phyloP scores from a whole-genome alignment of 306 rosid genomes.

The Cucurbita moschata region DNA sequence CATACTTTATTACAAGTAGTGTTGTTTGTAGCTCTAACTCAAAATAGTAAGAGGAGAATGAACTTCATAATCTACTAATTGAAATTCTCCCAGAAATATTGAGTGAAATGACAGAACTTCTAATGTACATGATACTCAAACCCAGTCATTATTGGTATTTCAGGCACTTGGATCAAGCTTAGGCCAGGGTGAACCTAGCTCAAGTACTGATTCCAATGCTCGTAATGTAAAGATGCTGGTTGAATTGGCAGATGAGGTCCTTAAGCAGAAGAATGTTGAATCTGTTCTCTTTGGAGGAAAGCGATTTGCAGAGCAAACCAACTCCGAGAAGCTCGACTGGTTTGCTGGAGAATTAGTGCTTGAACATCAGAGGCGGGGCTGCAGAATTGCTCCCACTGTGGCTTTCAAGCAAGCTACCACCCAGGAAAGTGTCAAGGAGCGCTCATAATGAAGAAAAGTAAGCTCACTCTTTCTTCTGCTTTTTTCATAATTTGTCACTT shows the following conservation, averaged over 20 bases:
- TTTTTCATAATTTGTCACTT: not conserved
- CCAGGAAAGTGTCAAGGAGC: constrained; percentile 26
- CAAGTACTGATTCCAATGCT: constrained; percentile 64
- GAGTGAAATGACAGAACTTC: not conserved
- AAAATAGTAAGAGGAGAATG: not conserved
- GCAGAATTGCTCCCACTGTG: constrained; percentile 99
- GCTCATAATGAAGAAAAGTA: not conserved
- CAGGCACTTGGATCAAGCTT: constrained; percentile 86
- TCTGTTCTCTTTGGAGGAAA: constrained; percentile 88
- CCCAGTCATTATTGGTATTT: constrained; percentile 9
- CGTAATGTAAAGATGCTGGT: constrained; percentile 62
- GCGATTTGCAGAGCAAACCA: constrained; percentile 66
- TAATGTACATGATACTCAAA: not conserved
- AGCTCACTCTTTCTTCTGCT: constrained; percentile 2
- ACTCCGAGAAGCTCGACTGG: constrained; percentile 91
- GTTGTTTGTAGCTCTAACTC: not conserved
- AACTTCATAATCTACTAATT: not conserved
- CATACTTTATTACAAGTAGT: not conserved
- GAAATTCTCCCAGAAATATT: not conserved
- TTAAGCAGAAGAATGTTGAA: constrained; percentile 93
- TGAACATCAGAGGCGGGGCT: constrained; percentile 99
- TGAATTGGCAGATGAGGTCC: constrained; percentile 70
- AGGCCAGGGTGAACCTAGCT: constrained; percentile 64
- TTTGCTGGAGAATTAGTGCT: constrained; percentile 90
- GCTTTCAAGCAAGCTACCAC: constrained; percentile 92